Evolutionary conservation across 2,329 filamentous ascomycete genomes (phyloP), one percentile per base, ranked within the genome.

Genomic region (Albophoma yamanashiensis): DNA sequence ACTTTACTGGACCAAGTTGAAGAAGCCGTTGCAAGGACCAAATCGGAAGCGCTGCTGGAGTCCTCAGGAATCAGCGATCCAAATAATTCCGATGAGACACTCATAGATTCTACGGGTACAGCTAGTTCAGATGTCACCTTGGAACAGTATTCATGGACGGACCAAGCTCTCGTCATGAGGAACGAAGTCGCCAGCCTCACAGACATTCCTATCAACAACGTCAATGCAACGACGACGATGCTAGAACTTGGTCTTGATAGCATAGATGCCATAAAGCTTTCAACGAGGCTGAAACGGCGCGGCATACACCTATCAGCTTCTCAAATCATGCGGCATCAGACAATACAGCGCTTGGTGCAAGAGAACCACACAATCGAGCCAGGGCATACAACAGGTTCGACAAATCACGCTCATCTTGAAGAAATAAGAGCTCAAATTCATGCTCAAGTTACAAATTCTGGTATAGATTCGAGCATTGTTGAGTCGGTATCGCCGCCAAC

Each of bases 211-310:
- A 69, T 73, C 3, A 70, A 78, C 1, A 73, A 79, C 0, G 75
- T 96, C 43, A 70, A 74, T 1, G 81, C 83, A 58, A 73, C 77
- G 8, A 84, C 84, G 0, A 88, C 88, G 0, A 83, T 97, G 14
- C 86, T 95, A 45, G 86, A 93, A 65, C 80, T 97, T 39, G 92
- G 92, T 0, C 80, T 97, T 8, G 93, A 97, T 75, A 96, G 92
- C 67, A 95, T 97, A 61, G 92, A 97, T 71, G 83, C 89, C 1
- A 93, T 97, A 71, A 95, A 91, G 67, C 76, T 97, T 0, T 88
- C 89, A 0, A 86, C 91, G 0, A 82, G 85, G 58, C 77, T 96
- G 2, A 88, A 82, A 63, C 82, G 80, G 53, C 73, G 74, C 5
- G 82, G 80, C 0, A 75, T 94, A 25, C 69, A 75, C 0, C 70